These are phyloP conservation scores for Tolypocladium capitatum DNA, from an alignment of 2,329 filamentous ascomycete genomes.

Conservation along the genomic window DNA sequence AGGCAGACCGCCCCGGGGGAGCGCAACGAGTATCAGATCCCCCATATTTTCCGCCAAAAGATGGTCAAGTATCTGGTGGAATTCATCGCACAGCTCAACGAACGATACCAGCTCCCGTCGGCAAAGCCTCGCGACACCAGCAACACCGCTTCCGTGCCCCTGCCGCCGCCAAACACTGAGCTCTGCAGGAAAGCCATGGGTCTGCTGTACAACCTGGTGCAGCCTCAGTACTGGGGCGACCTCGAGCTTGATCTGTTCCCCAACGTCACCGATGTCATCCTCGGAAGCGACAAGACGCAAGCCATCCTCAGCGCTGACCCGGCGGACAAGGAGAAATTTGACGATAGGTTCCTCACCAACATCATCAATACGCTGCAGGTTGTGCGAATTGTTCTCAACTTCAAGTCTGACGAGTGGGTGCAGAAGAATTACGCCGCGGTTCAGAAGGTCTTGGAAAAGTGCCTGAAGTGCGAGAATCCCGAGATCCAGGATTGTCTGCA, in stretches of 20 bases:
- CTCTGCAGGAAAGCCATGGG: slow-evolving; percentile 76
- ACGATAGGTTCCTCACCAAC: slow-evolving; percentile 71
- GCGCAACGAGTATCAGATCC: slow-evolving; percentile 54
- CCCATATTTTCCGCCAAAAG: slow-evolving; percentile 53
- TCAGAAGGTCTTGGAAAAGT: slow-evolving; percentile 82
- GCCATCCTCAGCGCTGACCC: slow-evolving; percentile 45
- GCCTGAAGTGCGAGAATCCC: slow-evolving; percentile 72
- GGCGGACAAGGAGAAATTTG: slow-evolving; percentile 55
- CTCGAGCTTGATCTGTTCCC: slow-evolving; percentile 83
- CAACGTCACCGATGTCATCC: slow-evolving; percentile 75
- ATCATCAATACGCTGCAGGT: slow-evolving; percentile 93
- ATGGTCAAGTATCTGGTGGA: slow-evolving; percentile 92
- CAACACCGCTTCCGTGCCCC: slow-evolving; percentile 26
- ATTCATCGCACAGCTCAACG: slow-evolving; percentile 82
- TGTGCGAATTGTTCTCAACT: slow-evolving; percentile 75
- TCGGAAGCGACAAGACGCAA: slow-evolving; percentile 66
- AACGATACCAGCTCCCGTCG: slow-evolving; percentile 68
- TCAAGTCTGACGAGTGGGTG: slow-evolving; percentile 85
- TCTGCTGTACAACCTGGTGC: slow-evolving; percentile 71
- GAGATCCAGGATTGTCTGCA: slow-evolving; percentile 93
- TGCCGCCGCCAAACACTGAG: slow-evolving; percentile 50
- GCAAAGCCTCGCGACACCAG: slow-evolving; percentile 47
- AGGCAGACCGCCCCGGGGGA: slow-evolving; percentile 29
- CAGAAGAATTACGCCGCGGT: slow-evolving; percentile 61
- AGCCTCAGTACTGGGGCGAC: slow-evolving; percentile 81